These are phyloP conservation scores for Anthoceros angustus DNA, from an alignment of 225 moss, liverwort and hornwort genomes.

Conservation along the genomic window DNA sequence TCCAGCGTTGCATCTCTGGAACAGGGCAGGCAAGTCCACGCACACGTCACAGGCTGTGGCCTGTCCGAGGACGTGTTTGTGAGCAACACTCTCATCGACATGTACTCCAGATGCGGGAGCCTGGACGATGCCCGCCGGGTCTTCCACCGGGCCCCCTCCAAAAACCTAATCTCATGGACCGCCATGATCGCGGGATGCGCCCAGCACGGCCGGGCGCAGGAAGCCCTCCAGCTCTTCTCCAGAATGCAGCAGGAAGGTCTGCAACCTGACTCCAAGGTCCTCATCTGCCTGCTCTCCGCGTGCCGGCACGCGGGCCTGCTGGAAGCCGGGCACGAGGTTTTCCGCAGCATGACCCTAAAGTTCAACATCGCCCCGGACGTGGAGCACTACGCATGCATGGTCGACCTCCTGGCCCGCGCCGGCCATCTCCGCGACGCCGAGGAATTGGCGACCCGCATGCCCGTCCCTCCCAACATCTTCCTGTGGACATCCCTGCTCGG, in stretches of 20 bases:
- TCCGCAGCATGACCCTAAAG: not conserved
- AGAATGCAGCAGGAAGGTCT: not conserved
- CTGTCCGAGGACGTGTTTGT: not conserved
- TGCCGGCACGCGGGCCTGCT: not conserved
- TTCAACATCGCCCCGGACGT: not conserved
- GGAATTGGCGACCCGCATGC: not conserved
- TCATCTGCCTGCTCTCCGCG: not conserved
- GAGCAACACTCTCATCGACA: not conserved
- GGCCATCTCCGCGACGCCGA: not conserved
- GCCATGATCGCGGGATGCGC: not conserved
- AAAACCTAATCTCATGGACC: not conserved
- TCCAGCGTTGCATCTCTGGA: not conserved
- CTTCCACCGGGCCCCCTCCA: not conserved
- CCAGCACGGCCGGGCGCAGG: not conserved
- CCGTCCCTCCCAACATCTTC: not conserved
- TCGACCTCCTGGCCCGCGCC: conserved; percentile 1
- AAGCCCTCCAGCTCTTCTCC: not conserved
- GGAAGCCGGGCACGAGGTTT: not conserved
- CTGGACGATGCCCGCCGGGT: not conserved
- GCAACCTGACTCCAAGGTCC: not conserved
- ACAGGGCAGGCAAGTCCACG: not conserved
- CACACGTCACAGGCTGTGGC: not conserved
- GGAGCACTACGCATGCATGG: conserved; percentile 1
- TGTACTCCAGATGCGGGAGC: not conserved
- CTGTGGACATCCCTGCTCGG: not conserved